These are phyloP conservation scores for Aspergillus piperis DNA, from an alignment of 2,329 filamentous ascomycete species.

Conservation along the genomic window DNA sequence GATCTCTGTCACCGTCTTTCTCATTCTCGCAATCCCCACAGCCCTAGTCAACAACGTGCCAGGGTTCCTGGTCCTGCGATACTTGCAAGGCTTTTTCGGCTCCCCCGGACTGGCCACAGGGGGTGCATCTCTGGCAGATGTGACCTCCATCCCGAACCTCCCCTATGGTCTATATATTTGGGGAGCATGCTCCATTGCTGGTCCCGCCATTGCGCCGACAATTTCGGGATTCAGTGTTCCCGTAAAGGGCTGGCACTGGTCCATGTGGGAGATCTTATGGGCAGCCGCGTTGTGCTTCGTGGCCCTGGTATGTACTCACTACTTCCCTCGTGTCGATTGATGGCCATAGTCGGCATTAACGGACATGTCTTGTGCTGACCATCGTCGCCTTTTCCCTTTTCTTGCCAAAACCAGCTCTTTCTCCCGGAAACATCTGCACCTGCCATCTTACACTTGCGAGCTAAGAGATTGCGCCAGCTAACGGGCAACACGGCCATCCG, in stretches of 20 bases:
- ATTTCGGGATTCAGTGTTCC: background rate
- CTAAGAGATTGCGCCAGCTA: conserved; percentile 3
- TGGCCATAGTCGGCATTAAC: too few species aligned
- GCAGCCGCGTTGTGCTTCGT: conserved; percentile 1
- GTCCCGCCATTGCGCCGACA: background rate
- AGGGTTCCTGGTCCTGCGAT: conserved; percentile 64
- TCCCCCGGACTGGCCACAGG: conserved; percentile 11
- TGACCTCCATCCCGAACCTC: background rate
- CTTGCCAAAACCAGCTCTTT: conserved; percentile 1
- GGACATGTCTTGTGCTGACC: too few species aligned
- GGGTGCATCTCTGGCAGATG: conserved; percentile 6
- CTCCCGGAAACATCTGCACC: conserved; percentile 22
- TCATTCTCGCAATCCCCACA: conserved; percentile 63
- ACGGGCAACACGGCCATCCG: background rate
- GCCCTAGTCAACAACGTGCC: conserved; percentile 61
- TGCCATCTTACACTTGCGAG: conserved; percentile 17
- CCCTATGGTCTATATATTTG: conserved; percentile 11
- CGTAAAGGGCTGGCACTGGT: background rate
- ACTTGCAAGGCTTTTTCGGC: conserved; percentile 63
- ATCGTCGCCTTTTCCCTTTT: background rate
- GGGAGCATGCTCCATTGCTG: background rate
- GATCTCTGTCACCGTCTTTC: conserved; percentile 64
- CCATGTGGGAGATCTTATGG: conserved; percentile 1
- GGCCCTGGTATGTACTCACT: background rate
- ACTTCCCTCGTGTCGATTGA: too few species aligned